phyloP scores from a whole-genome alignment of 495 filamentous ascomycete species.

The Cladorrhinum samala region DNA sequence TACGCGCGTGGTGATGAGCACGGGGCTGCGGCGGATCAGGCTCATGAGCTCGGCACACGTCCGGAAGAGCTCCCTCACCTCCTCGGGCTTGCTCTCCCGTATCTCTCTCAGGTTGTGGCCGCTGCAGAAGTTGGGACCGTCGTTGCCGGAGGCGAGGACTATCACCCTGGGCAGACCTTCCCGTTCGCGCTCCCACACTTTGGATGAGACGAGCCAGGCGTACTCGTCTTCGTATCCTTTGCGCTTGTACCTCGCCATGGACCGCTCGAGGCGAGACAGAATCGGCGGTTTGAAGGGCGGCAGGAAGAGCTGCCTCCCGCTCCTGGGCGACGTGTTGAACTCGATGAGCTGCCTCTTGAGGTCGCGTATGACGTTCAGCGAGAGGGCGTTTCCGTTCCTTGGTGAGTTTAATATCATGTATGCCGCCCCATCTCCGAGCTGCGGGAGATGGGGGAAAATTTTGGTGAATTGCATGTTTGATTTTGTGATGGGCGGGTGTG shows the following conservation, averaged over 20 bases:
- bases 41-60: slow-evolving; percentile 23
- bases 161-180: slow-evolving; percentile 15
- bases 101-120: slow-evolving; percentile 25
- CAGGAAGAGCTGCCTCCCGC: slow-evolving; percentile 14
- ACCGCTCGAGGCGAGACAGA: slow-evolving; percentile 6
- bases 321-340: slow-evolving; percentile 17
- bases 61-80: slow-evolving; percentile 16
- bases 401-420: slow-evolving; percentile 11
- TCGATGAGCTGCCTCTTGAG: slow-evolving; percentile 18
- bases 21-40: slow-evolving; percentile 22
- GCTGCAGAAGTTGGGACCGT: slow-evolving; percentile 22
- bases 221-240: background rate
- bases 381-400: slow-evolving; percentile 19
- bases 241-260: background rate
- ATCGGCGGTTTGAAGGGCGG: slow-evolving; percentile 18
- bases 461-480: background rate
- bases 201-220: slow-evolving; percentile 18
- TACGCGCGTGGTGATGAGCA: slow-evolving; percentile 16
- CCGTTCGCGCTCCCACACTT: slow-evolving; percentile 12
- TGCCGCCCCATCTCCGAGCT: slow-evolving; percentile 4
- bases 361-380: slow-evolving; percentile 15
- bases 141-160: slow-evolving; percentile 19
- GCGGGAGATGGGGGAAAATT: slow-evolving; percentile 5
- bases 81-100: background rate
- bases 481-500: background rate